A percentile compares a stretch with the other conserved stretches of the same genome.
Evolutionary conservation across 73 alveolate species (phyloP).

Genomic region (Tetrahymena borealis): DNA sequence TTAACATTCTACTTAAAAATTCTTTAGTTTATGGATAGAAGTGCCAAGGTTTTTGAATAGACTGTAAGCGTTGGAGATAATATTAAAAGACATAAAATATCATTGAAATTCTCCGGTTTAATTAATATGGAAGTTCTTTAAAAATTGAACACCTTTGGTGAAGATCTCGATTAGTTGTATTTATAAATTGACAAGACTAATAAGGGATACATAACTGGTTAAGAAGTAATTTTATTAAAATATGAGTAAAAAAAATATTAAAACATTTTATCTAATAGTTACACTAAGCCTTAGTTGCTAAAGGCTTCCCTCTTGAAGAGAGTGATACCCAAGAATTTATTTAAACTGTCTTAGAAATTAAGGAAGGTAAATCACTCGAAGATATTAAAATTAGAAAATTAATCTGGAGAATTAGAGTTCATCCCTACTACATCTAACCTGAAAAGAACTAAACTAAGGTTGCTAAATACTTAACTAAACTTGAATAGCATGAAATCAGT

Average conservation of each 20-base stretch:
- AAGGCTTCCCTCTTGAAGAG: not conserved
- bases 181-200: not conserved
- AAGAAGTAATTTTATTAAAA: slow-evolving; percentile 4
- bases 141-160: slow-evolving; percentile 7
- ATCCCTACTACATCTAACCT: slow-evolving; percentile 1
- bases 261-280: not conserved
- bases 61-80: slow-evolving; percentile 16
- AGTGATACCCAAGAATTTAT: not conserved
- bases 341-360: not conserved
- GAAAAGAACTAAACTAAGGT: slow-evolving; percentile 1
- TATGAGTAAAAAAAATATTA: not conserved
- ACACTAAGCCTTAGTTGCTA: not conserved
- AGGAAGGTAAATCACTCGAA: slow-evolving; percentile 7
- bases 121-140: slow-evolving; percentile 23
- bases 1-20: not conserved
- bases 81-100: not conserved
- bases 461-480: not conserved
- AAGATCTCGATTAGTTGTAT: not conserved
- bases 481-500: not conserved
- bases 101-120: slow-evolving; percentile 30
- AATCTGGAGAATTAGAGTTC: not conserved
- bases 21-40: slow-evolving; percentile 15
- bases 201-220: not conserved
- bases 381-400: not conserved
- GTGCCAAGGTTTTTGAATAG: slow-evolving; percentile 7